Base-by-base conservation (phyloP, 768 basidiomycete species). In the Kwoniella heveanensis region DNA sequence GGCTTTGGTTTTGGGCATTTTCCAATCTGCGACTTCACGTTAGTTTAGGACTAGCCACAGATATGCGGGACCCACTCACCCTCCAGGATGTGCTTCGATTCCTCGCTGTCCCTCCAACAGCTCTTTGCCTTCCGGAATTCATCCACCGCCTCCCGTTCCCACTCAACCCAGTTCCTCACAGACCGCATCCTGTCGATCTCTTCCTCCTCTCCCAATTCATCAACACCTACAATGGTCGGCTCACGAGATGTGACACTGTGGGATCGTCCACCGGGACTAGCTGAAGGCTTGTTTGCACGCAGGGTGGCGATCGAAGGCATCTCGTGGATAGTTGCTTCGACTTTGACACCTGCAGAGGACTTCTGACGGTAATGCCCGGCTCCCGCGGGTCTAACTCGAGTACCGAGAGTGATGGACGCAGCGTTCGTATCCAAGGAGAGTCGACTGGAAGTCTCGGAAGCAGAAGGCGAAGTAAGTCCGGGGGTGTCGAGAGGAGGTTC, bases 351-450 rank as follows among this genome's bases (percentile, higher is more conserved):
- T 4, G 68, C 70, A 3, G 73, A 77, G 0, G 75, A 77, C 47
- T 74, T 74, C 60, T 72, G 70, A 4, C 75, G 67, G 30, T 65
- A 30, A 52, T 77, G 74, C 5, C 74, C 74, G 6, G 58, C 55
- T 17, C 71, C 66, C 24, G 5, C 22, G 12, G 72, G 64, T 36
- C 68, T 55, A 27, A 36, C 49, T 2, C 70, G 51, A 8, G 30
- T 50, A 19, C 61, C 57, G 24, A 55, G 29, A 19, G 30, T 63
- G n/a, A 68, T 51, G 5, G 62, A 61, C 19, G 63, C 49, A 8
- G 53, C 65, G 13, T 69, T 63, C 10, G 72, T 76, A 5, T 71
- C 72, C 21, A 73, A 65, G 1, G 72, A 73, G 4, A 69, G 25
- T n/a, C 71, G 63, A 51, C 68, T 70, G 13, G 74, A 76, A 5